phyloP scores from a whole-genome alignment of 2,329 filamentous ascomycete species.

The Aspergillus proliferans region DNA sequence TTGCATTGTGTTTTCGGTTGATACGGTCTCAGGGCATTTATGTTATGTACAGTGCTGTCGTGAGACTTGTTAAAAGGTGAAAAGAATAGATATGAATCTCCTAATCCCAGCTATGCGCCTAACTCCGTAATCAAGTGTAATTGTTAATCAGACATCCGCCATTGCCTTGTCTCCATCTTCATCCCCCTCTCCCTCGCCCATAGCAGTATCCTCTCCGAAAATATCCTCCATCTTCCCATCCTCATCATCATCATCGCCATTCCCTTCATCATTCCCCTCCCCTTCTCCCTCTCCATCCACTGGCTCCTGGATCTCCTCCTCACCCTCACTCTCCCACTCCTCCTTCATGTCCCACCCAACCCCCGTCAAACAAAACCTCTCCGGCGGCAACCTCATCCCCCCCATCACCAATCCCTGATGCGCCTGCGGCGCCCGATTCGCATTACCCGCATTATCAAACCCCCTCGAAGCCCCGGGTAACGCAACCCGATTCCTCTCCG shows the following conservation, averaged over 20 bases:
- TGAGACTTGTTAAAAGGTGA: neutral
- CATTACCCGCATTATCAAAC: constrained; percentile 26
- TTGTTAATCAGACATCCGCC: constrained; percentile 31
- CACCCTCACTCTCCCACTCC: constrained; percentile 52
- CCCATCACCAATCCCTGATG: constrained; percentile 37
- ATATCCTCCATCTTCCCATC: constrained; percentile 46
- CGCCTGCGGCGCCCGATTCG: constrained; percentile 16
- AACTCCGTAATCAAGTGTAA: neutral
- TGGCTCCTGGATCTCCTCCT: constrained; percentile 34
- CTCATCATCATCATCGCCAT: constrained; percentile 36
- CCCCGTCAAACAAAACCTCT: constrained; percentile 56
- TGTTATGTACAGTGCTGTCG: neutral
- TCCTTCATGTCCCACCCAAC: constrained; percentile 52
- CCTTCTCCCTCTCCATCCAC: constrained; percentile 19
- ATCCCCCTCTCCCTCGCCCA: constrained; percentile 33
- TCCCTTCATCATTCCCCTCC: constrained; percentile 29
- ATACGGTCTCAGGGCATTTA: neutral
- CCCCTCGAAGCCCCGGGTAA: constrained; percentile 51
- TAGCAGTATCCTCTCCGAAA: constrained; percentile 38
- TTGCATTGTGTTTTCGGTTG: neutral
- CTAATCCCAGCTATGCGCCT: neutral
- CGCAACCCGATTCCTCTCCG: constrained; percentile 49
- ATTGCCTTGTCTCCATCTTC: constrained; percentile 34
- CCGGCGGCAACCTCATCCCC: constrained; percentile 55
- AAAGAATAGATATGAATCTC: neutral